Evolutionary conservation across 2,329 filamentous ascomycete genomes (phyloP), one percentile per base, ranked within the genome.

Genomic region (Ambrosiella beaveri): DNA sequence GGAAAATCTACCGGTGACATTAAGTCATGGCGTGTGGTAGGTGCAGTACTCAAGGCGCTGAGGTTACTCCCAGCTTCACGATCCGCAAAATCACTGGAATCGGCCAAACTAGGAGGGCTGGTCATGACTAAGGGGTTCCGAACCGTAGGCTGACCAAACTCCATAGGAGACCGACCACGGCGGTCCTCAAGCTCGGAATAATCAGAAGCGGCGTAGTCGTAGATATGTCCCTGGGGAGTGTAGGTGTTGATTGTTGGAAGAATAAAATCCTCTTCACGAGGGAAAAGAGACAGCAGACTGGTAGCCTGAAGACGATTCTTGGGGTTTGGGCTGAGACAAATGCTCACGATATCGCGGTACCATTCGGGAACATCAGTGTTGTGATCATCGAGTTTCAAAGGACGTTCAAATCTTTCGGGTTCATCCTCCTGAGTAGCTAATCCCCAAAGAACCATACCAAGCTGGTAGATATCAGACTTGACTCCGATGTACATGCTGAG

Each of bases 401-500:
- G 90, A 17, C 87, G 79, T 17, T 58, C 50, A 61, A 86, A 82
- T 17, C 80, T 76, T 68, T 97, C 93, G 1, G 93, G 93, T 65
- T 97, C 91, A 65, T 97, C 91, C 58, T 90, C 81, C 63, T 91
- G 80, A 66, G 85, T 85, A 1, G 88, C 91, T 51, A 98, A 73
- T 19, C 88, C 88, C 88, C 91, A 98, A 2, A 98, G 73, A 1
- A 95, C 89, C 93, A 98, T 98, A 4, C 93, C 93, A 4, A 97
- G 77, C 70, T 98, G 93, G 66, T 86, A 98, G 1, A 98, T 75
- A 70, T 98, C 93, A 0, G 91, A 95, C 71, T 98, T 98, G 67
- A 96, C 89, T 11, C 93, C 91, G 67, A 98, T 97, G 66, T 95
- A 96, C 84, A 97, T 95, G 51, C 87, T 86, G 57, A 98, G 90